Base-by-base conservation (phyloP, 352 stramenopile genomes). In the Phytophthora lateralis region DNA sequence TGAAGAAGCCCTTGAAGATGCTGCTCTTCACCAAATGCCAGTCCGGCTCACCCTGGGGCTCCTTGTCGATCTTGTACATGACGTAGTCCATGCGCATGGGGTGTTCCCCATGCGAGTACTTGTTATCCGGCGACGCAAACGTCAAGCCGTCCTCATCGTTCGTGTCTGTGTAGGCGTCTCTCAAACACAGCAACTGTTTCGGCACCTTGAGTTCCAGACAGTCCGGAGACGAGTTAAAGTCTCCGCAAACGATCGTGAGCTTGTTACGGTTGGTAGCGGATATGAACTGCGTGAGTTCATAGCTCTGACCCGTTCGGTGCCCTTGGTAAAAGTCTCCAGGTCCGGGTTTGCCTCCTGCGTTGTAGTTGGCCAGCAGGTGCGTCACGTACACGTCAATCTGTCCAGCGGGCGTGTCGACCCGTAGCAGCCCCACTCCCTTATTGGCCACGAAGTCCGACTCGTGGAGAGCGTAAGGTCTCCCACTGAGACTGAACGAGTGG, bases 71-170 rank as follows among this genome's bases (percentile, higher is more conserved):
- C 65, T 89, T 87, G 76, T 91, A 93, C 48, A 93, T 71, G 18
- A 93, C 68, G 50, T 93, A 93, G 55, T 93, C 85, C 85, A 93
- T 93, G 18, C 85, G 79, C 85, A 93, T 93, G 2, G 85, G 85
- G 61, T 91, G 77, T 10, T 93, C 85, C 1, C 85, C 82, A 54
- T 89, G 75, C 45, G 82, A 91, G 57, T 83, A 93, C 54, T 89
- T 88, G 72, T 93, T 93, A 57, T 93, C 85, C 15, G 77, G 77
- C 1, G 82, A 85, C 4, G 80, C 85, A 46, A 93, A 93, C 39
- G 85, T 91, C 43, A 88, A 55, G 5, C 85, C 85, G 42, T 87
- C 69, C 52, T 79, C 64, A 17, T 62, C 78, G 50, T 91, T 88
- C 46, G 73, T 85, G 60, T 93, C 85, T 1, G 73, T 84, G 60